phyloP scores from a whole-genome alignment of 495 filamentous ascomycete genomes.

The Rostrohypoxylon terebratum region DNA sequence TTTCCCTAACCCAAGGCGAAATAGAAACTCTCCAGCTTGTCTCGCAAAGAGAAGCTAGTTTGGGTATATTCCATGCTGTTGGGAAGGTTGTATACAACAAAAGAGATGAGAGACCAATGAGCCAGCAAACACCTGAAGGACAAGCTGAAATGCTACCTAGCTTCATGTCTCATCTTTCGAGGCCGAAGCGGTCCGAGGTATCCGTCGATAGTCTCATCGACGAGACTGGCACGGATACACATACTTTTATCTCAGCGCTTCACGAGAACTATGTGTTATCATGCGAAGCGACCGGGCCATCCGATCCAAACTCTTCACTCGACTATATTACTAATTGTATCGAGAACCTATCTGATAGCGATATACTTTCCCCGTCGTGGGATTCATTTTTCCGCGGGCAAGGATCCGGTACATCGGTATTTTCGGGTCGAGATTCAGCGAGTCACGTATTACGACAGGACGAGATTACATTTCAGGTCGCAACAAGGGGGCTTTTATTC shows the following conservation, averaged over 20 bases:
- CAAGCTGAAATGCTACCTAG: slow-evolving; percentile 65
- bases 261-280: slow-evolving; percentile 95
- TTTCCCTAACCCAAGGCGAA: slow-evolving; percentile 76
- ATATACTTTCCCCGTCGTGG: slow-evolving; percentile 75
- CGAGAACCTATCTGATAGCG: slow-evolving; percentile 86
- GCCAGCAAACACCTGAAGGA: slow-evolving; percentile 47
- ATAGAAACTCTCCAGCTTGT: slow-evolving; percentile 76
- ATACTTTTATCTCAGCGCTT: slow-evolving; percentile 89
- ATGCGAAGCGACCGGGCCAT: slow-evolving; percentile 69
- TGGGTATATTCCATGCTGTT: slow-evolving; percentile 96
- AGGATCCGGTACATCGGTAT: slow-evolving; percentile 54
- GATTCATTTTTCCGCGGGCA: slow-evolving; percentile 65
- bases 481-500: slow-evolving; percentile 84
- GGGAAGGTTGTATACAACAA: slow-evolving; percentile 97
- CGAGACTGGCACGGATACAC: slow-evolving; percentile 88
- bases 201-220: slow-evolving; percentile 80
- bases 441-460: slow-evolving; percentile 85
- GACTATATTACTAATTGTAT: slow-evolving; percentile 80
- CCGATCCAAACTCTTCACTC: slow-evolving; percentile 64
- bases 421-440: slow-evolving; percentile 63
- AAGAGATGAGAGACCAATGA: slow-evolving; percentile 62
- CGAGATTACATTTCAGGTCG: slow-evolving; percentile 90
- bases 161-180: slow-evolving; percentile 69
- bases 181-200: slow-evolving; percentile 76
- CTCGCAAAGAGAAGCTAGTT: slow-evolving; percentile 83